Percentiles rank a stretch among this genome's conserved stretches.
phyloP scores from a whole-genome alignment of 179 eudicot genomes.

The Pouteria campechiana region DNA sequence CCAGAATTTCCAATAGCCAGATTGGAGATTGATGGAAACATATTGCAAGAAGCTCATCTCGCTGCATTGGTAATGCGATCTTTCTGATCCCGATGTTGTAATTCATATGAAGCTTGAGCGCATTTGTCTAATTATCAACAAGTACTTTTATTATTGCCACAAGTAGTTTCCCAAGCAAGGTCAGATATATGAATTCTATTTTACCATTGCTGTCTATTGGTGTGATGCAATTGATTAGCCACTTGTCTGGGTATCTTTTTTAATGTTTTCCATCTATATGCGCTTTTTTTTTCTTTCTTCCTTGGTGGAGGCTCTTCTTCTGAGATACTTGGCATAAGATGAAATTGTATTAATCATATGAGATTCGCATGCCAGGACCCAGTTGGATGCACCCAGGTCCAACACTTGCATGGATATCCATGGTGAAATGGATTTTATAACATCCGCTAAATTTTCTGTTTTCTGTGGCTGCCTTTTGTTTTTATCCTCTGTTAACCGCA shows the following conservation, averaged over 20 bases:
- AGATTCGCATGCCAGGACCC: too few species aligned
- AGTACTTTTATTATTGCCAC: too few species aligned
- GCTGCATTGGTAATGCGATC: constrained; percentile 63
- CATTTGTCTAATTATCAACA: too few species aligned
- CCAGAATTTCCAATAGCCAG: constrained; percentile 92
- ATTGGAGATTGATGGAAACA: constrained; percentile 79
- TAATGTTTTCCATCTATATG: background rate
- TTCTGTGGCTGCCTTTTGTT: background rate
- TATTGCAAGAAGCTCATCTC: constrained; percentile 83
- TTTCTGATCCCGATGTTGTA: background rate
- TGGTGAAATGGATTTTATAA: too few species aligned
- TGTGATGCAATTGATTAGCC: background rate
- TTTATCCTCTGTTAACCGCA: too few species aligned
- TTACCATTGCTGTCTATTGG: background rate
- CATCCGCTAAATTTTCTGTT: too few species aligned
- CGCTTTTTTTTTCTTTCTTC: background rate
- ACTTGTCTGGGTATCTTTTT: background rate
- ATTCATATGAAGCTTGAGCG: background rate
- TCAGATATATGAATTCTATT: background rate
- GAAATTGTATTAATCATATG: too few species aligned
- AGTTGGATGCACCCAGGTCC: too few species aligned
- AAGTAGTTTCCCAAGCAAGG: too few species aligned
- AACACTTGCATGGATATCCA: too few species aligned
- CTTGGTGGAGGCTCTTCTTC: too few species aligned
- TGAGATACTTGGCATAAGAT: too few species aligned